phyloP scores from a whole-genome alignment of 2,329 filamentous ascomycete species.

The Tolypocladium pustulatum region DNA sequence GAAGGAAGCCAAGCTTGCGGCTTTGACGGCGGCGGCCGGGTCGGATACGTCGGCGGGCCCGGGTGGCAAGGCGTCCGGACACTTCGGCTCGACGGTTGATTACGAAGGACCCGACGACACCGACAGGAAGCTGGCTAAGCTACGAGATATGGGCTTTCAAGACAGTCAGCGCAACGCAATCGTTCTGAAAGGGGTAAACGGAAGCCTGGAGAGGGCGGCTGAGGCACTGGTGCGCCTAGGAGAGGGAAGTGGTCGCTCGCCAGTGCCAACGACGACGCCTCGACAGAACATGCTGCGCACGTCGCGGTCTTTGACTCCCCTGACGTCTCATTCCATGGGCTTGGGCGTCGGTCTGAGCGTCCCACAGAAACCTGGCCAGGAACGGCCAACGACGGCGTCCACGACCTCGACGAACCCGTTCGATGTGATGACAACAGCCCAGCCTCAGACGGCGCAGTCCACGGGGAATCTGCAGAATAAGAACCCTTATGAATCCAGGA shows the following conservation, averaged over 20 bases:
- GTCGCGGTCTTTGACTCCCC: conserved; percentile 45
- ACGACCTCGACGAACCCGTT: conserved; percentile 57
- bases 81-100: conserved; percentile 60
- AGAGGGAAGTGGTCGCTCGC: conserved; percentile 46
- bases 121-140: conserved; percentile 64
- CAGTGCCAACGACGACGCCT: conserved; percentile 25
- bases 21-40: conserved; percentile 11
- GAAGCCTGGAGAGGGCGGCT: conserved; percentile 76
- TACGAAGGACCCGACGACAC: conserved; percentile 44
- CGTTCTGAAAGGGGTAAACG: conserved; percentile 72
- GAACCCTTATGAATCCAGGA: conserved; percentile 38
- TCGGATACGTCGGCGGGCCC: conserved; percentile 26
- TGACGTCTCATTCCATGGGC: conserved; percentile 25
- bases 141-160: conserved; percentile 86
- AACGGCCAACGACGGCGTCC: conserved; percentile 27
- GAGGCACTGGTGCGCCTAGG: conserved; percentile 77
- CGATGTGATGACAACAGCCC: conserved; percentile 44
- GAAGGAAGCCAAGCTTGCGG: conserved; percentile 32
- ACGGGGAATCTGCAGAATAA: conserved; percentile 50
- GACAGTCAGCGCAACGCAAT: conserved; percentile 74
- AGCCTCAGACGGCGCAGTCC: conserved; percentile 54
- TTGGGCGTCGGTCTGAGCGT: conserved; percentile 22
- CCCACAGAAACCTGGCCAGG: conserved; percentile 16
- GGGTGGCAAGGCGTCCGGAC: conserved; percentile 54
- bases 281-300: conserved; percentile 36